Percentiles rank a stretch among this genome's conserved stretches.
Evolutionary conservation across 2,329 filamentous ascomycete genomes (phyloP).

Genomic region (Pseudocercospora fuligena): DNA sequence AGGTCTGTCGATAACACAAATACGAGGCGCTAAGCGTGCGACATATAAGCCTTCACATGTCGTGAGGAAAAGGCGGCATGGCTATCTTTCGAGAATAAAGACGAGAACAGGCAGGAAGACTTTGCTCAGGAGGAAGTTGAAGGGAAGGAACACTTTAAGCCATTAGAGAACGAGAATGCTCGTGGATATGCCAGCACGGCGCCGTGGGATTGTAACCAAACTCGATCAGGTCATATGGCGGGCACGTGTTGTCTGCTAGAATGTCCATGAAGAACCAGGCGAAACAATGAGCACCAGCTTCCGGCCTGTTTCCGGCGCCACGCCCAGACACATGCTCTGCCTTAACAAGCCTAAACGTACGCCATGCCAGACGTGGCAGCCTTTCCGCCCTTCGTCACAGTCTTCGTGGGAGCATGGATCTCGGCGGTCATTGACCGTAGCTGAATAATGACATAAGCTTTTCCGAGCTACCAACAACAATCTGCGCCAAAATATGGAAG

Average conservation of each 20-base stretch:
- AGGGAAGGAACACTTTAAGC: conserved; percentile 58
- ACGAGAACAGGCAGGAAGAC: conserved; percentile 59
- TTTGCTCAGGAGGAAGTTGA: conserved; percentile 59
- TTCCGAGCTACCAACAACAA: neutral
- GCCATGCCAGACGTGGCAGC: neutral
- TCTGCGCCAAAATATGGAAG: no score
- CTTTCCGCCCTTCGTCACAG: neutral
- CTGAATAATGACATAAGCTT: neutral
- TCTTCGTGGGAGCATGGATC: neutral
- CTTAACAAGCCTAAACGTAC: neutral
- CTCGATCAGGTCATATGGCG: neutral
- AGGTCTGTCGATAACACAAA: conserved; percentile 45
- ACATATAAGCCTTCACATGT: conserved; percentile 65
- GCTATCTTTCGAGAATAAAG: conserved; percentile 60
- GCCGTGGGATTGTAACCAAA: neutral
- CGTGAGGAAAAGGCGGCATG: conserved; percentile 66
- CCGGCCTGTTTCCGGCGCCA: neutral
- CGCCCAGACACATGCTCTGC: neutral
- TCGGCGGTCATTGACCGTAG: neutral
- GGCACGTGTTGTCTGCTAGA: neutral
- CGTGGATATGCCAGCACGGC: neutral
- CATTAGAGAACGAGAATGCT: conserved; percentile 47
- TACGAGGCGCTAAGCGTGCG: conserved; percentile 55
- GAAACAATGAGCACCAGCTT: neutral
- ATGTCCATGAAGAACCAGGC: neutral